Conservation (phyloP, 768 basidiomycete species). For the Suillus subaureus region DNA sequence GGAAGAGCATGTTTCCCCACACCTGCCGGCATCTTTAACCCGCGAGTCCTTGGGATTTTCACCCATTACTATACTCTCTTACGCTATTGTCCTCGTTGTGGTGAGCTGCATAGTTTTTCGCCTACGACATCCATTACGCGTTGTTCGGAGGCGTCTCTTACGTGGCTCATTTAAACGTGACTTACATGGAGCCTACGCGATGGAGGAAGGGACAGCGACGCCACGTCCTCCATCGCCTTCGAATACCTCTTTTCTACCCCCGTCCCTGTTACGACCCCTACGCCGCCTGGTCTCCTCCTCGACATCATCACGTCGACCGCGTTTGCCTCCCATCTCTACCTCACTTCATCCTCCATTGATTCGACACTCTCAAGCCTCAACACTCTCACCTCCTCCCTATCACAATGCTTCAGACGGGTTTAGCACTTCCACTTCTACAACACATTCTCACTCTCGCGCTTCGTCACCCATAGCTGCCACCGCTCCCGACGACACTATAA, state of each 20-base stretch:
- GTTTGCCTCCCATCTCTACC: slow-evolving; percentile 23
- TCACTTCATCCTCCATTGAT: slow-evolving; percentile 3
- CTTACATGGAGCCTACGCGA: slow-evolving; percentile 32
- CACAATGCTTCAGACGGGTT: slow-evolving; percentile 25
- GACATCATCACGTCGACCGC: slow-evolving; percentile 23
- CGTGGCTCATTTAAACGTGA: slow-evolving; percentile 42
- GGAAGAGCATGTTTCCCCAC: slow-evolving; percentile 66
- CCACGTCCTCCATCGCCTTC: slow-evolving; percentile 21
- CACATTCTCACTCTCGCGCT: slow-evolving; percentile 35
- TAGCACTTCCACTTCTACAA: slow-evolving; percentile 34
- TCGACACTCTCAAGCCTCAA: slow-evolving; percentile 11
- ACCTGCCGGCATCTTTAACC: slow-evolving; percentile 63
- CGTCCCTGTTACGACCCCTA: slow-evolving; percentile 30
- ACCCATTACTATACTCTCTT: slow-evolving; percentile 62
- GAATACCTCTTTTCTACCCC: slow-evolving; percentile 21
- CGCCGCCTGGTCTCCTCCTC: slow-evolving; percentile 29
- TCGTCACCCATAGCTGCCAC: slow-evolving; percentile 30
- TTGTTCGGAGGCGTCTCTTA: slow-evolving; percentile 44
- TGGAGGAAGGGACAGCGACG: slow-evolving; percentile 48
- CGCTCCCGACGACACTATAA: slow-evolving; percentile 18
- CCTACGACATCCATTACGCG: slow-evolving; percentile 57
- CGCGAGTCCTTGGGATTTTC: slow-evolving; percentile 74
- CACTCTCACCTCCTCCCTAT: slow-evolving; percentile 20
- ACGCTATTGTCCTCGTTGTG: slow-evolving; percentile 45
- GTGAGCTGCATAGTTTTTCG: slow-evolving; percentile 52